Base-by-base conservation (phyloP, 2,329 filamentous ascomycete species). In the Colletotrichum theobromicola region DNA sequence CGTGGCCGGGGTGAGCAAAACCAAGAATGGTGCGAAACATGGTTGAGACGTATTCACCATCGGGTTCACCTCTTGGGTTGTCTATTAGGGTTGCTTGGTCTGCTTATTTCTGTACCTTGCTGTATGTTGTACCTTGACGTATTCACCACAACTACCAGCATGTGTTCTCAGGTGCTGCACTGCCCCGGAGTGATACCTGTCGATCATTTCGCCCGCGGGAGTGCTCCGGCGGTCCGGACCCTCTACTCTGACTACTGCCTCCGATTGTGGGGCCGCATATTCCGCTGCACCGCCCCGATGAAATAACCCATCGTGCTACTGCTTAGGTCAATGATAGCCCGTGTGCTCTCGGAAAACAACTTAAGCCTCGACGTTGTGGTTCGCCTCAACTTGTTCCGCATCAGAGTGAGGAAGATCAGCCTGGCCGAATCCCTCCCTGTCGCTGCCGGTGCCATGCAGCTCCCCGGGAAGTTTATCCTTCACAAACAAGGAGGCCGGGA, bases 381-480 rank as follows among this genome's bases (percentile, higher is more conserved):
- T 28, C 4, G 37, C 35, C 10, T 42, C 46, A 15, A 70, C 50
- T 32, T 58, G 58, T 35, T 73, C 66, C 7, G 70, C 35, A 24
- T 73, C 66, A 60, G 66, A 35, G 18, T 65, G 32, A 34, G 32
- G 21, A 5, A 32, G 16, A 7, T 28, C 5, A 2, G 12, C 1
- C 15, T 46, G 28, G 10, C 15, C 24, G 8, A 21, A 50, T 4
- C 12, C 32, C 7, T 53, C 60, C 4, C n/a, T 32, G 1, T 70
- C 66, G 34, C 66, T 64, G 9, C 60, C 66, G 7, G 34, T 32
- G n/a, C 32, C n/a, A 18, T 21, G 30, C 18, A 55, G 16, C 53
- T 73, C 66, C 15, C 66, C 66, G 13, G 70, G 50, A 18, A 70
- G 66, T 26, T 66, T 28, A 15, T 73, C 70, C 13, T 26, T 65